A percentile compares a stretch with the other conserved stretches of the same genome.
Conservation (phyloP, 768 basidiomycete genomes). For the Pleurotus giganteus region DNA sequence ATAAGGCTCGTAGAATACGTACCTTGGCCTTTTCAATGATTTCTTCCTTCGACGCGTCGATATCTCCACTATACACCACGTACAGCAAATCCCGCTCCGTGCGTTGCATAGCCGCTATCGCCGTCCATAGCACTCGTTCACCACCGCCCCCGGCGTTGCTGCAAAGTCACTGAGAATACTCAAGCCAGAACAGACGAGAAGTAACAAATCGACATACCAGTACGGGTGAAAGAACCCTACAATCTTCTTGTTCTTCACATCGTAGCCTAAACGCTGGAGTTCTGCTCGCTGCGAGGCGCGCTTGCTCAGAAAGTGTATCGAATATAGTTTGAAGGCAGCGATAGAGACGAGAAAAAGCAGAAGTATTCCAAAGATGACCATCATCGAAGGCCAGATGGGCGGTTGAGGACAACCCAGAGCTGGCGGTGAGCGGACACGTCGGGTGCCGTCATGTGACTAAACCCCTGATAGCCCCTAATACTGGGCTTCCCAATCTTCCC, state of each 20-base stretch:
- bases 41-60: conserved; percentile 71
- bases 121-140: conserved; percentile 94
- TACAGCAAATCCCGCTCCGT: conserved; percentile 62
- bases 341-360: background rate
- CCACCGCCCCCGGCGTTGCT: conserved; percentile 97
- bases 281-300: background rate
- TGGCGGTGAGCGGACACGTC: too few relatives aligned
- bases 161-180: conserved; percentile 26
- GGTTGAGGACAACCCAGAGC: too few relatives aligned
- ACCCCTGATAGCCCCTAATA: background rate
- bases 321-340: background rate
- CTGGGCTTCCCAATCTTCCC: background rate
- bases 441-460: too few relatives aligned
- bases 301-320: background rate
- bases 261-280: background rate
- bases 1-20: conserved; percentile 15
- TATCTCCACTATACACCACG: conserved; percentile 89
- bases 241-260: background rate
- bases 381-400: too few relatives aligned
- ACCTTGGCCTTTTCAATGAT: conserved; percentile 86
- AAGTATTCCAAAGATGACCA: background rate
- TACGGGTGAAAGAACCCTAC: conserved; percentile 95
- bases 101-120: conserved; percentile 73
- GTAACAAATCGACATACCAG: conserved; percentile 55
- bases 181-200: conserved; percentile 28